Evolutionary conservation across 768 basidiomycete species (phyloP).

Genomic region (Coprinellus aureogranulatus): DNA sequence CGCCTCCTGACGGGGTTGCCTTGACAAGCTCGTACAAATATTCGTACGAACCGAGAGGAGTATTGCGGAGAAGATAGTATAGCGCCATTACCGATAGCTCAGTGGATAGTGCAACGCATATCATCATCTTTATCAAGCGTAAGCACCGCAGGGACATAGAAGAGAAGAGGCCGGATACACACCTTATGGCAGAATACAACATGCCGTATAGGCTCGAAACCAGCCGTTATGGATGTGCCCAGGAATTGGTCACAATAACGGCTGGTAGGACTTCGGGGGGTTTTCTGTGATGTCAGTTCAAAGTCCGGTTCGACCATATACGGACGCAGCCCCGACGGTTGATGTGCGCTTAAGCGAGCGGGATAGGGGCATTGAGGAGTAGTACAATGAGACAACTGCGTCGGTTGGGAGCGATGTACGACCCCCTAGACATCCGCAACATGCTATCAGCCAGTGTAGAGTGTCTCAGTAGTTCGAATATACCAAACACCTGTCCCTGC

Average conservation of each 20-base stretch:
- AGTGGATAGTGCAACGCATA: slow-evolving; percentile 1
- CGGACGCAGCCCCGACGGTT: background rate
- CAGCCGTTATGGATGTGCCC: background rate
- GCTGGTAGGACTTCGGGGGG: background rate
- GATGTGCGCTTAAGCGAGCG: background rate
- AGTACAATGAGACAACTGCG: too few species aligned
- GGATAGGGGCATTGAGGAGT: background rate
- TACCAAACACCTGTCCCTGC: background rate
- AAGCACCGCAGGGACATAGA: background rate
- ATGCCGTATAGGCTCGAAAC: background rate
- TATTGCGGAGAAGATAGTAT: background rate
- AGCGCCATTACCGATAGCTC: background rate
- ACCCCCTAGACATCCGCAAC: background rate
- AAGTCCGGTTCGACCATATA: background rate
- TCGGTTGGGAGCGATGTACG: background rate
- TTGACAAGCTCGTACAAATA: background rate
- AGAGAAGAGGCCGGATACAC: slow-evolving; percentile 2
- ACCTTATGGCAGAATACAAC: slow-evolving; percentile 39
- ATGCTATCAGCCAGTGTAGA: background rate
- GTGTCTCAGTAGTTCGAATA: background rate
- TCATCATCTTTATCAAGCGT: slow-evolving; percentile 6
- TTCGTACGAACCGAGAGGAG: background rate
- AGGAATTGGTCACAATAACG: background rate
- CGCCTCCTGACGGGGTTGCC: background rate
- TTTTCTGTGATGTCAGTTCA: background rate